A percentile compares a stretch with the other conserved stretches of the same genome.
Evolutionary conservation across 2,329 filamentous ascomycete species (phyloP).

Genomic region (Chrysoporthe austroafricana): DNA sequence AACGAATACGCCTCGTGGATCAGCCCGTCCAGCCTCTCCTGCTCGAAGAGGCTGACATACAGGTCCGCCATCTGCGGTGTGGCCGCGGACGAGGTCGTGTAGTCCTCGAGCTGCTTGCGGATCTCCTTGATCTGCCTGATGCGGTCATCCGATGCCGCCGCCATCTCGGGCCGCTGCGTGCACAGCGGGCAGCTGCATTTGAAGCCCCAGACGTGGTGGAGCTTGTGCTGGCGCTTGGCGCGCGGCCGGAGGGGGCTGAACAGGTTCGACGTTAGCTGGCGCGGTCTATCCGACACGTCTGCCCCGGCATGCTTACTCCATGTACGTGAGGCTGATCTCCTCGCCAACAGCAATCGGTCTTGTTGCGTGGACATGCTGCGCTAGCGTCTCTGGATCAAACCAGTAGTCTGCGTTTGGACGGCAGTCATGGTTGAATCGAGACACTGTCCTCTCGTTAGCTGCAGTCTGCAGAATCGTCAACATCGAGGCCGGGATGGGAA

Average conservation of each 20-base stretch:
- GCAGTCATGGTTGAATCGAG: constrained; percentile 51
- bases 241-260: constrained; percentile 37
- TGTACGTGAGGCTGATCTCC: constrained; percentile 49
- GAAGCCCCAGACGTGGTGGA: constrained; percentile 46
- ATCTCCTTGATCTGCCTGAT: constrained; percentile 41
- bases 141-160: constrained; percentile 42
- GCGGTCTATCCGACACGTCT: neutral
- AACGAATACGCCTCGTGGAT: constrained; percentile 42
- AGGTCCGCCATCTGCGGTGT: constrained; percentile 45
- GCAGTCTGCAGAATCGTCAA: neutral
- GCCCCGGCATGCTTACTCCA: constrained; percentile 38
- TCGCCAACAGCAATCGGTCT: constrained; percentile 46
- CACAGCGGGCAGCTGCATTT: constrained; percentile 46
- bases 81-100: constrained; percentile 35
- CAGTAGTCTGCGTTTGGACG: constrained; percentile 49
- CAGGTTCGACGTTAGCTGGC: neutral
- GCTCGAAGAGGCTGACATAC: constrained; percentile 44
- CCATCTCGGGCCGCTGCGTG: constrained; percentile 34
- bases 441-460: constrained; percentile 34
- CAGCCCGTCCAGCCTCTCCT: constrained; percentile 43
- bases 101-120: constrained; percentile 39
- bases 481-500: neutral
- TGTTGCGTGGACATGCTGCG: constrained; percentile 45
- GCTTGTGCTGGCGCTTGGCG: constrained; percentile 36
- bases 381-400: constrained; percentile 43